Evolutionary conservation across 495 filamentous ascomycete species (phyloP), one percentile per base, ranked within the genome.

Genomic region (Xylaria flabelliformis): DNA sequence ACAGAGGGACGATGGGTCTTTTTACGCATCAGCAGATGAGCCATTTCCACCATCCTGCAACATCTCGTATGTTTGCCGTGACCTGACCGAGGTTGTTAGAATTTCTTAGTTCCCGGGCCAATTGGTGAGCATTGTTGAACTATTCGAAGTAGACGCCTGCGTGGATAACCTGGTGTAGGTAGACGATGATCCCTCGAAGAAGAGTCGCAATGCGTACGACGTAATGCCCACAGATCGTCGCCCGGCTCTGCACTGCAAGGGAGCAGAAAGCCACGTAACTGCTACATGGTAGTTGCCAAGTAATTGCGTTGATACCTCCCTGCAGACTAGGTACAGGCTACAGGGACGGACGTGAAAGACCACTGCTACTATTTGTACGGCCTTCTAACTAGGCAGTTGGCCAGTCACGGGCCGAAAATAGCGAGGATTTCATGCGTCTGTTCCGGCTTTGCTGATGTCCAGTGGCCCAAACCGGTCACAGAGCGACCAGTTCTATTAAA

Each of bases 161-260:
- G 46, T 50, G 46, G 46, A 12, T 58, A 17, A 8, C 56, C 17
- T 21, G 56, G 32, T 39, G 39, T 42, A 41, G 3, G 3, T 39
- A 7, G n/a, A 42, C 39, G 39, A 63, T 26, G 36, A 63, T 63
- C 36, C 59, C 34, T 21, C 58, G 58, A 63, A 24, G n/a, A 63
- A 63, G 59, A 39, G 55, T 34, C 13, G 59, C 36, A 42, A 42
- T 41, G 59, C 59, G 59, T 59, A 59, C 19, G 55, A 59, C 55
- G 55, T 59, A 59, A 59, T 59, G 32, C 29, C 24, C 10, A 39
- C 10, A 9, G 29, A 59, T 59, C 32, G 56, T 59, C 34, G 56
- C 17, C 34, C 56, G n/a, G 56, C 17, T 32, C 56, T 59, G 55
- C 55, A 59, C 34, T 36, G 34, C 34, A 36, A 7, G 55, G 59